Base-by-base conservation (phyloP, 495 filamentous ascomycete genomes). In the Lasiosphaeriaceae sp. region DNA sequence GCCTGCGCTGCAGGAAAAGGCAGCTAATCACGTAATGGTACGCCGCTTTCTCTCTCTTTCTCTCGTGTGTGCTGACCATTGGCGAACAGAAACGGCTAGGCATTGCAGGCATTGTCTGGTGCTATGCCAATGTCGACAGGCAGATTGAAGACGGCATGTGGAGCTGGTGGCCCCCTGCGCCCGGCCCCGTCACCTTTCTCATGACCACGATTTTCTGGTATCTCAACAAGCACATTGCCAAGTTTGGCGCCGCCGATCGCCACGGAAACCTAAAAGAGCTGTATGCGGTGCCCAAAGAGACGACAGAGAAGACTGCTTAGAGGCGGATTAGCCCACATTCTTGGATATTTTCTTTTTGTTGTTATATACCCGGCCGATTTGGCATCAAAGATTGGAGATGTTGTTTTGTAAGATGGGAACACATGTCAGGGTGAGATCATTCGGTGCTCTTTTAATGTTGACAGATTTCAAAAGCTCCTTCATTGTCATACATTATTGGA, bases 41-140 rank as follows among this genome's bases (percentile, higher is more conserved):
- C 23, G 54, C 1, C 9, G n/a, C 5, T 9, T 43, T 5, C 3
- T 17, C 39, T 11, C 50, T 4, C 47, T 17, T 23, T 24, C 14
- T 19, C n/a, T 19, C 14, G 47, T 39, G 11, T 22, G 22, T 6
- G 48, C 31, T 52, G 43, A 49, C 51, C 34, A 26, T 6, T 16
- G 47, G 2, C 12, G 2, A 2, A 44, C 34, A 68, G 59, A 60
- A 59, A 41, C 54, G 35, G 11, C 14, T 69, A 6, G 61, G 65
- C 9, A 24, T 60, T 6, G 22, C 45, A 0, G 65, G 56, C 11
- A 35, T 70, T 50, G 64, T 14, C 65, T 52, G 34, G 31, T 62
- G 39, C 2, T 69, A 74, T 55, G 72, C 73, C 14, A 71, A 70
- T n/a, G 66, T 80, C 68, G 73, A 81, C 61, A 43, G 71, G 8